Conservation (phyloP, 2,329 filamentous ascomycete genomes). For the Zarea fungicola region DNA sequence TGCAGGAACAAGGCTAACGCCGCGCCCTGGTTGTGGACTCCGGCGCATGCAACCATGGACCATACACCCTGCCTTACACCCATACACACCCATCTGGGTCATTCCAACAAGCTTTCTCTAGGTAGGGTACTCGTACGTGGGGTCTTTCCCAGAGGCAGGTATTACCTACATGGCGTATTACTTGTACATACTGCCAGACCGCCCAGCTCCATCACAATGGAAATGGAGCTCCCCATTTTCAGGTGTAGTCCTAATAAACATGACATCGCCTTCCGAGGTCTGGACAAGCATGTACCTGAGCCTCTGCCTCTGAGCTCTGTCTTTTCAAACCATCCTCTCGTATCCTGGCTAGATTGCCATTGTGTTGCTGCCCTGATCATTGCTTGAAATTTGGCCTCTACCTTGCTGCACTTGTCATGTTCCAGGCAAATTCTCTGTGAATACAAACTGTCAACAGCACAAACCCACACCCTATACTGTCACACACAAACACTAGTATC, state of each 20-base stretch:
- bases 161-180: slow-evolving; percentile 11
- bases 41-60: slow-evolving; percentile 2
- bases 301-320: slow-evolving; percentile 1
- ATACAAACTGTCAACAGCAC: slow-evolving; percentile 12
- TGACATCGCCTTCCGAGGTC: slow-evolving; percentile 11
- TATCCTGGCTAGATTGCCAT: background rate
- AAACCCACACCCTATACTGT: slow-evolving; percentile 3
- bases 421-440: background rate
- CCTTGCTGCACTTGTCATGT: slow-evolving; percentile 1
- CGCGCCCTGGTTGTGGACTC: slow-evolving; percentile 5
- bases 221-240: slow-evolving; percentile 11
- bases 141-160: slow-evolving; percentile 3
- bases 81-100: slow-evolving; percentile 5
- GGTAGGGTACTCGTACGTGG: slow-evolving; percentile 8
- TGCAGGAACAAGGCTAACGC: slow-evolving; percentile 8
- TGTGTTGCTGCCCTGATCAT: slow-evolving; percentile 9
- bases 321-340: slow-evolving; percentile 6
- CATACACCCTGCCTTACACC: slow-evolving; percentile 5
- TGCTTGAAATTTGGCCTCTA: background rate
- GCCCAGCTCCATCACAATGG: slow-evolving; percentile 7
- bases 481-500: slow-evolving; percentile 13
- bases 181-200: slow-evolving; percentile 12
- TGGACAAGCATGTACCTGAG: slow-evolving; percentile 1
- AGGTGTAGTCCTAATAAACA: slow-evolving; percentile 11
- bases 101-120: slow-evolving; percentile 6